These are phyloP conservation scores for Hypoxylon sp. DNA, from an alignment of 2,329 filamentous ascomycete genomes.

Conservation along the genomic window DNA sequence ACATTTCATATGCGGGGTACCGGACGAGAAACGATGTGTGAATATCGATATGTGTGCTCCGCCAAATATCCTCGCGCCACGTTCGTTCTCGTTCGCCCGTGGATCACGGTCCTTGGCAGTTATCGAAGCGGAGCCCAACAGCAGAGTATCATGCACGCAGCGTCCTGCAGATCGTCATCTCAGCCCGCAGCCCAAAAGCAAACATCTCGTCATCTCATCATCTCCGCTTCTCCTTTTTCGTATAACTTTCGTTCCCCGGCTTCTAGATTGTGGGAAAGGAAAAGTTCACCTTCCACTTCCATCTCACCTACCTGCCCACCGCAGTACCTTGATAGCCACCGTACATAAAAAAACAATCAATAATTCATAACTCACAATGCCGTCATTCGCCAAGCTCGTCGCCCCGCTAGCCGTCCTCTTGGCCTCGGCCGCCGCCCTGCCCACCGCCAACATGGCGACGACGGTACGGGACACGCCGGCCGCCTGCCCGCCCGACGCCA, in stretches of 20 bases:
- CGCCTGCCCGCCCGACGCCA: conserved; percentile 7
- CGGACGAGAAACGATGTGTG: neutral
- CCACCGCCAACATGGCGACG: conserved; percentile 5
- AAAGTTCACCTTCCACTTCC: neutral
- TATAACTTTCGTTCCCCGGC: neutral
- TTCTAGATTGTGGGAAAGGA: neutral
- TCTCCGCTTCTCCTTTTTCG: neutral
- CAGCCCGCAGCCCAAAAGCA: neutral
- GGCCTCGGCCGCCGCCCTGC: neutral
- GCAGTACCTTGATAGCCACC: neutral
- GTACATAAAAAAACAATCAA: neutral
- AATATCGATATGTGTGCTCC: neutral
- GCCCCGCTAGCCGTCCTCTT: conserved; percentile 2
- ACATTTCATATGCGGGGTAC: neutral
- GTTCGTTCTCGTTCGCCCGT: neutral
- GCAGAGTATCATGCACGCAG: neutral
- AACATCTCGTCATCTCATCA: neutral
- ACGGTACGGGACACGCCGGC: neutral
- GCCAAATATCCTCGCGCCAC: neutral
- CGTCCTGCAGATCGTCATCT: conserved; percentile 2
- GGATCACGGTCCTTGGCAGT: neutral
- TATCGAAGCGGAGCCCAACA: neutral
- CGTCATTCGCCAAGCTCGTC: conserved; percentile 15
- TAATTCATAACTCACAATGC: conserved; percentile 18
- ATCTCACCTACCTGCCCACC: no score